A percentile compares a stretch with the other conserved stretches of the same genome.
These are phyloP conservation scores for Chalciporus pseudorubinellus DNA, from an alignment of 768 basidiomycete genomes.

Conservation along the genomic window DNA sequence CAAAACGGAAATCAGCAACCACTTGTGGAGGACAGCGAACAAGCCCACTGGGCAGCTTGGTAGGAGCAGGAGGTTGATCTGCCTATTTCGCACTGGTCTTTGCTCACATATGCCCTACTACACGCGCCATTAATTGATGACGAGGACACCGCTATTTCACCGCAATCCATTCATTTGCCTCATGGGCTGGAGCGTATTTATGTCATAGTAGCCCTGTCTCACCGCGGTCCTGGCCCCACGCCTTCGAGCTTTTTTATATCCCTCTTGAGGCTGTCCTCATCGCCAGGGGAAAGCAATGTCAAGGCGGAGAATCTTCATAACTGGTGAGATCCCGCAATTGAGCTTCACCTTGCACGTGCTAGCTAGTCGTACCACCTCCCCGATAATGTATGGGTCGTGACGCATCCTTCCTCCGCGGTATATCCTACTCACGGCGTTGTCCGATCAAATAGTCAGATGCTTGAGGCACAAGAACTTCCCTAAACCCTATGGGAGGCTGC, in stretches of 20 bases:
- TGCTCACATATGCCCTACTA: neutral
- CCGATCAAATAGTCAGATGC: conserved; percentile 2
- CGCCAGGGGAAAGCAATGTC: conserved; percentile 4
- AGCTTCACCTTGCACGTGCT: neutral
- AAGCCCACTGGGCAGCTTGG: neutral
- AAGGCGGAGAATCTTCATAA: neutral
- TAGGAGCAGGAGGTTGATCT: neutral
- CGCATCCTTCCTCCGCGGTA: neutral
- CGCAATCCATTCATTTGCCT: neutral
- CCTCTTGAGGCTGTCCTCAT: neutral
- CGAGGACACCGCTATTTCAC: neutral
- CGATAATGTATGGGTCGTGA: conserved; percentile 10
- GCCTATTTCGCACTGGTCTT: conserved; percentile 7
- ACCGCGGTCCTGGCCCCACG: conserved; percentile 9
- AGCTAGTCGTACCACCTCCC: neutral
- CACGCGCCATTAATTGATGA: conserved; percentile 12
- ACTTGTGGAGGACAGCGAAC: neutral
- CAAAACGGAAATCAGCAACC: neutral
- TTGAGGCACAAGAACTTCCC: neutral
- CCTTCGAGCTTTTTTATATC: neutral
- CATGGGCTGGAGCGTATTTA: neutral
- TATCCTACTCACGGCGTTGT: neutral
- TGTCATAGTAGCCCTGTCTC: conserved; percentile 1
- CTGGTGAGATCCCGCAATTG: conserved; percentile 1
- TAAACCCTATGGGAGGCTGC: neutral